Conservation (phyloP, 164 flowering plant species). For the Berberis thunbergii region DNA sequence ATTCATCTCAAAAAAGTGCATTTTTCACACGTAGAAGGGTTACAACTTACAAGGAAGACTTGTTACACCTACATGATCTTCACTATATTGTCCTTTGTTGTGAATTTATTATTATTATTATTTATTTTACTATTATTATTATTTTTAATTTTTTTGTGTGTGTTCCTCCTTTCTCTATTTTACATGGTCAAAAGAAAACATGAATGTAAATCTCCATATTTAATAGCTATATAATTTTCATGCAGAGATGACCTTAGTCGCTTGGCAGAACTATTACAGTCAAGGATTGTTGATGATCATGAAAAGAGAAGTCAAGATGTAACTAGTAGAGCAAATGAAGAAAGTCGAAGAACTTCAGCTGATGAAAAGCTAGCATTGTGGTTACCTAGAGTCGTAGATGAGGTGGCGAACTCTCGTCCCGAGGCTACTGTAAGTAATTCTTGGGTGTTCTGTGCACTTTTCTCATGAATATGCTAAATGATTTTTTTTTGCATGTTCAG, state of each 20-base stretch:
- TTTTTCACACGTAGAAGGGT: not conserved
- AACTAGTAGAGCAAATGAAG: slow-evolving; percentile 16
- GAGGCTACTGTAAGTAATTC: too few species aligned
- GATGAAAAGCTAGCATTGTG: slow-evolving; percentile 20
- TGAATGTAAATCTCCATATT: not conserved
- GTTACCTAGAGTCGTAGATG: not conserved
- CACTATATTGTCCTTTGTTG: not conserved
- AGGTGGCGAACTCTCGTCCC: too few species aligned
- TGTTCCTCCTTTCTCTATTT: too few species aligned
- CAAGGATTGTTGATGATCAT: slow-evolving; percentile 29
- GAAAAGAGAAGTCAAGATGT: slow-evolving; percentile 13
- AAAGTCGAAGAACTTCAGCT: slow-evolving; percentile 12
- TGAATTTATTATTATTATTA: not conserved
- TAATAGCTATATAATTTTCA: slow-evolving; percentile 1
- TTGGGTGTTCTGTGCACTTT: too few species aligned
- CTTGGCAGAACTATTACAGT: slow-evolving; percentile 49
- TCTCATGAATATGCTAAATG: too few species aligned
- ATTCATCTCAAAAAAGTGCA: too few species aligned
- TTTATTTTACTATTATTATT: not conserved
- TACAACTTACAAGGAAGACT: not conserved
- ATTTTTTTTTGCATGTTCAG: not conserved
- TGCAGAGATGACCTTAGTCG: slow-evolving; percentile 62
- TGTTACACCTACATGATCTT: not conserved
- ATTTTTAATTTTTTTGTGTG: too few species aligned
- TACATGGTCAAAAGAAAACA: not conserved